Evolutionary conservation across 768 basidiomycete genomes (phyloP), one percentile per base, ranked within the genome.

Genomic region (Collybia sp.): DNA sequence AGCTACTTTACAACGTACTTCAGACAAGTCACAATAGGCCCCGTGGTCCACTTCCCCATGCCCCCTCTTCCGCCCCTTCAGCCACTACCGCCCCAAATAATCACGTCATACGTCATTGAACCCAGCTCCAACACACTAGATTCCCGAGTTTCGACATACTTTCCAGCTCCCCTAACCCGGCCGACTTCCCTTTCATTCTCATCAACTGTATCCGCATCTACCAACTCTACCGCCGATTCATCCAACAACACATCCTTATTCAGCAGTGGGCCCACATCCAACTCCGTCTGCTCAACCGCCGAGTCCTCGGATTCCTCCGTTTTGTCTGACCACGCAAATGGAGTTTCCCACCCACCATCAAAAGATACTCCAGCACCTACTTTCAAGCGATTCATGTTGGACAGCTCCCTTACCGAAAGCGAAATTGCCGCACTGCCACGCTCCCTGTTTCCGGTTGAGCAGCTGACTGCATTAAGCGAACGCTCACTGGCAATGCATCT

Each of bases 1-100:
- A 77, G 73, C 30, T 80, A 86, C 58, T 80, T 88, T 57, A 82
- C 80, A 8, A 79, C 81, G 13, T 83, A 83, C 56, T 88, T 88
- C 58, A 69, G 80, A 39, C 82, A 82, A 47, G 82, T 84, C 20
- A 70, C 71, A 3, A 61, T 79, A 34, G 79, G 81, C 2, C 84
- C 84, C 33, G 69, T 80, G 31, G 58, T 83, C 19, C 73, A 73
- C 49, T 82, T 84, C 49, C 78, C 81, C 33, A 84, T 86, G 77
- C 86, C 86, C 18, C 77, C 82, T 11, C 65, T 86, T 17, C 76
- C 84, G 12, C 82, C 83, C n/a, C 56, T 79, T 25, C 80, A 72
- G 44, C 77, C 83, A 18, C 64, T 77, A 18, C 74, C 76, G 17
- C 69, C 68, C 20, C 76, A 72, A 56, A 67, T 70, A 16, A 49